Conservation (phyloP, 1,139 yeast species). For the Hansenula lynferdii region DNA sequence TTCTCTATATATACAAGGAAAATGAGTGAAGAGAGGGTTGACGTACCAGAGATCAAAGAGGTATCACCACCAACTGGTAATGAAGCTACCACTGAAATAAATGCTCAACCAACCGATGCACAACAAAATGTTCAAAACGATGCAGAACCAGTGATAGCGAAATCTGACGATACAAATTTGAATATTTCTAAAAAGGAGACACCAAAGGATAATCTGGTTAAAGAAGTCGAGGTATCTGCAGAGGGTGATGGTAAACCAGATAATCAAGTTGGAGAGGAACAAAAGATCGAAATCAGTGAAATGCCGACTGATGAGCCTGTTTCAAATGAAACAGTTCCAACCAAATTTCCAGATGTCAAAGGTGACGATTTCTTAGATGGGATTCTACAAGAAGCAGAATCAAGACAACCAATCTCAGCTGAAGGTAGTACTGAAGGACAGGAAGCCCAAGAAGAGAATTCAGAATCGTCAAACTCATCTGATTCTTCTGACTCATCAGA, state of each 20-base stretch:
- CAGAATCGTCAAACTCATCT: background rate
- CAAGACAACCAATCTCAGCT: background rate
- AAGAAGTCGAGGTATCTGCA: background rate
- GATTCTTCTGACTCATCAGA: slow-evolving; percentile 1
- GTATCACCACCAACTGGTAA: too few species aligned
- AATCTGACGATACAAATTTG: too few species aligned
- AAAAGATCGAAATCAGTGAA: too few species aligned
- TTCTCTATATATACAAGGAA: background rate
- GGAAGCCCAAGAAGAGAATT: background rate
- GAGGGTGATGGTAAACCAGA: too few species aligned
- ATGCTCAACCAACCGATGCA: too few species aligned
- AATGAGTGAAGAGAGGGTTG: background rate
- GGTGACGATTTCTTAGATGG: background rate
- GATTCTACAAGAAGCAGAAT: background rate
- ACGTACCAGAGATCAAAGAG: too few species aligned
- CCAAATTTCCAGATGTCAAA: background rate
- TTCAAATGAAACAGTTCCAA: background rate
- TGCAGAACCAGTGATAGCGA: too few species aligned
- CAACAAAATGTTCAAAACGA: too few species aligned
- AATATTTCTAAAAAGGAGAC: too few species aligned
- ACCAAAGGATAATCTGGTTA: too few species aligned
- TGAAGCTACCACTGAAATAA: too few species aligned
- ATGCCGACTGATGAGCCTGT: background rate
- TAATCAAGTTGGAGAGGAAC: background rate
- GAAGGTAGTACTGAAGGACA: too few species aligned